phyloP scores from a whole-genome alignment of 129 eudicot species.

The Heracleum sosnowskyi region DNA sequence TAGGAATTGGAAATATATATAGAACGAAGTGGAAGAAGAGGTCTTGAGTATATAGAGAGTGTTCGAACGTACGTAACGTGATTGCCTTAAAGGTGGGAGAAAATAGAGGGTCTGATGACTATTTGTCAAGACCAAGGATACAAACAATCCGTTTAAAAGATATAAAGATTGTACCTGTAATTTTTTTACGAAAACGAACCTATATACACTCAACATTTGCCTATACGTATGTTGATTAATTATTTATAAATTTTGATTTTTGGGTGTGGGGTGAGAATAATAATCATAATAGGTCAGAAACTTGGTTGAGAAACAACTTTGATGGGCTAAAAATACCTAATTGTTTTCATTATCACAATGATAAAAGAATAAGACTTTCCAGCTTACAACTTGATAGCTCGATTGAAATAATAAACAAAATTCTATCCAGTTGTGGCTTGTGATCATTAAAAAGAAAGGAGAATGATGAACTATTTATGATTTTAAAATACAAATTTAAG shows the following conservation, averaged over 20 bases:
- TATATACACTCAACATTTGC: too few relatives aligned
- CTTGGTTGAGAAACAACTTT: background rate
- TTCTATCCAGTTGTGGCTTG: background rate
- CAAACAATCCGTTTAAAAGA: background rate
- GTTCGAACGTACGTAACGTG: constrained; percentile 2
- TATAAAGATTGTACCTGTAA: too few relatives aligned
- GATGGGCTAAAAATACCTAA: background rate
- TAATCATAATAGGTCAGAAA: background rate
- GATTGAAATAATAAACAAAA: background rate
- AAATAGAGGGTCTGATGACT: constrained; percentile 6
- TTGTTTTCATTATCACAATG: background rate
- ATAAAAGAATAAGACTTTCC: background rate
- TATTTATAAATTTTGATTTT: background rate
- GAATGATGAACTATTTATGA: background rate
- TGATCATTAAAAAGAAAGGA: background rate
- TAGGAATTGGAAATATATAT: background rate
- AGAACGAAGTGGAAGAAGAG: background rate
- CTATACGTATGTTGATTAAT: too few relatives aligned
- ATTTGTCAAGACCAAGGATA: constrained; percentile 3
- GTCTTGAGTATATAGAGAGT: background rate
- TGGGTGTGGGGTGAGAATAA: background rate
- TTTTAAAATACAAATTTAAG: background rate
- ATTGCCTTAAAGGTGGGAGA: background rate
- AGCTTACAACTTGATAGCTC: background rate
- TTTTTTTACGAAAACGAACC: too few relatives aligned